These are phyloP conservation scores for Protomyces inundatus DNA, from an alignment of 1,139 yeast genomes.

Conservation along the genomic window DNA sequence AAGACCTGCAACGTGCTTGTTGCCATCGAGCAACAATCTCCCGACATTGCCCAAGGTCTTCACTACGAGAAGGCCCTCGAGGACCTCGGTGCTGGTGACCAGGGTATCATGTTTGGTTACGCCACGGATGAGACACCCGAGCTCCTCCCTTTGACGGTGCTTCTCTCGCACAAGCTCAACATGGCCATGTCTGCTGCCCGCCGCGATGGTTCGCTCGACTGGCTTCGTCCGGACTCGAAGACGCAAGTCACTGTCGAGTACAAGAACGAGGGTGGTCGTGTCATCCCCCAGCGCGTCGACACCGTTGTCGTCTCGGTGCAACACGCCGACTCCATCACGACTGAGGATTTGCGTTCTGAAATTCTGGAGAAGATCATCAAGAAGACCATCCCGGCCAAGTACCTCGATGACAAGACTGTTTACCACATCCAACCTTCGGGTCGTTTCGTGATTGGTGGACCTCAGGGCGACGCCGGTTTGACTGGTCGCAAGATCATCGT, in stretches of 20 bases:
- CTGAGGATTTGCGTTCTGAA: conserved; percentile 81
- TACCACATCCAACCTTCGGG: conserved; percentile 99
- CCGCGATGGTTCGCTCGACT: conserved; percentile 85
- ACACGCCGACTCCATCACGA: conserved; percentile 92
- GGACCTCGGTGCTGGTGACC: conserved; percentile 99
- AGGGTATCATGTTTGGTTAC: conserved; percentile 98
- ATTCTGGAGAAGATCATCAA: conserved; percentile 73
- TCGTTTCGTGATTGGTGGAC: conserved; percentile 99
- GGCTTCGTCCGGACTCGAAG: conserved; percentile 99
- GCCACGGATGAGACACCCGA: conserved; percentile 99
- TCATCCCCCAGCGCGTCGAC: conserved; percentile 91
- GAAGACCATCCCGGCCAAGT: conserved; percentile 84
- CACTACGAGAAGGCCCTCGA: conserved; percentile 95
- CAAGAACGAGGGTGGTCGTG: conserved; percentile 89
- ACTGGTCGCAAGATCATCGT: conserved; percentile 99
- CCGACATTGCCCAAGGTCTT: conserved; percentile 98
- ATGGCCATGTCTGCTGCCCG: conserved; percentile 96
- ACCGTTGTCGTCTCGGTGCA: conserved; percentile 96
- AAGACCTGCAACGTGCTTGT: conserved; percentile 98
- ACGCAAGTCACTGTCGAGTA: conserved; percentile 98
- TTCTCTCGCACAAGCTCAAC: conserved; percentile 93
- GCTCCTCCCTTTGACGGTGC: conserved; percentile 88
- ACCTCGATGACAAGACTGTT: conserved; percentile 88
- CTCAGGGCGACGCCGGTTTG: conserved; percentile 99
- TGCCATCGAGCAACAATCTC: conserved; percentile 98